phyloP scores from a whole-genome alignment of 106 monocot genomes.

The Gastrodia elata region DNA sequence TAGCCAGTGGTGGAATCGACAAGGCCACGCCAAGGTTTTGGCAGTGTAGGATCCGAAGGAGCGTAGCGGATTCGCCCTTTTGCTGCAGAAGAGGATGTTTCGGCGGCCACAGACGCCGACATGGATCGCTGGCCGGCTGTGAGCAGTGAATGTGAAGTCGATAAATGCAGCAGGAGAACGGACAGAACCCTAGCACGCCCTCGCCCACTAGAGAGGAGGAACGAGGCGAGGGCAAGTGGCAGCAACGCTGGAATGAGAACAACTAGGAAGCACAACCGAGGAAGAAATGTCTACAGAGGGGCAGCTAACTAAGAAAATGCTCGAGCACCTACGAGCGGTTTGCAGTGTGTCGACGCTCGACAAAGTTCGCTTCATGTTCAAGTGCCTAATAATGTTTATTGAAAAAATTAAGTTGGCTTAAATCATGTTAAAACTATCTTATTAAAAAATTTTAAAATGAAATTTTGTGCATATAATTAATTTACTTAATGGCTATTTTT shows the following conservation, averaged over 20 bases:
- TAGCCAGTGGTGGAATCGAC: slow-evolving; percentile 39
- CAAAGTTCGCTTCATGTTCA: no score
- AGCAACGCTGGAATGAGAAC: not conserved
- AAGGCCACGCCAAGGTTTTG: slow-evolving; percentile 46
- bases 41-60: slow-evolving; percentile 36
- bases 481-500: no score
- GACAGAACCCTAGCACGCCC: slow-evolving; percentile 1
- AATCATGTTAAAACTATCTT: no score
- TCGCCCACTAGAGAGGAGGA: not conserved
- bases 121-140: not conserved
- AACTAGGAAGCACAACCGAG: not conserved
- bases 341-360: no score
- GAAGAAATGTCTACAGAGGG: no score
- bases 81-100: not conserved
- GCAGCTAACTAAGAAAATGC: no score
- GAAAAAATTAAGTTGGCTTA: no score
- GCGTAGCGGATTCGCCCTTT: slow-evolving; percentile 27
- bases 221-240: not conserved
- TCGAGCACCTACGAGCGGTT: no score
- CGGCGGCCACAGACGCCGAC: slow-evolving; percentile 7
- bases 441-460: no score
- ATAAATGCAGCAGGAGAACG: not conserved
- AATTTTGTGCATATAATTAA: no score
- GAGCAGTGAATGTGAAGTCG: not conserved
- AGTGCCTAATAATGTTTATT: no score